These are phyloP conservation scores for Triangularia setosa DNA, from an alignment of 2,329 filamentous ascomycete genomes.

Conservation along the genomic window DNA sequence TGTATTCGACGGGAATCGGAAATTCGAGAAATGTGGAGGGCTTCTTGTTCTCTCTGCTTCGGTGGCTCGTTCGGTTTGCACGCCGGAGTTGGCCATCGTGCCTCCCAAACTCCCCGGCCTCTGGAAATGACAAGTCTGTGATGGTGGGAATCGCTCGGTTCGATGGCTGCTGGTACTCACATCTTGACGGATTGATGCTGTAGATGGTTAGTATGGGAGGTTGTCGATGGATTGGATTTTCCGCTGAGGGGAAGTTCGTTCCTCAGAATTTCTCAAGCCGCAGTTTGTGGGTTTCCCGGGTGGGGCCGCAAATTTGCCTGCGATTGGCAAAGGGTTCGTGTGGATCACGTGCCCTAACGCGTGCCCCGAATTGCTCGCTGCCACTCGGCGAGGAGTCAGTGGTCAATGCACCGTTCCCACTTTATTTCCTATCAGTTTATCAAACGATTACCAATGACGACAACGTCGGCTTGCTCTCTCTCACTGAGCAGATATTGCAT, in stretches of 20 bases:
- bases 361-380: constrained; percentile 2
- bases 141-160: constrained; percentile 7
- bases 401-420: background rate
- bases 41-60: background rate
- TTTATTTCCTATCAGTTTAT: background rate
- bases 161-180: constrained; percentile 31
- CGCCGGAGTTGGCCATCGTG: constrained; percentile 9
- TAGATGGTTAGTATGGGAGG: constrained; percentile 36
- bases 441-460: background rate
- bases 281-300: constrained; percentile 31
- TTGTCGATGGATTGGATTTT: constrained; percentile 31
- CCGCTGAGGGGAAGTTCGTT: constrained; percentile 31
- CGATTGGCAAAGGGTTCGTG: constrained; percentile 28
- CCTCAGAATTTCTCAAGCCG: constrained; percentile 30
- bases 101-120: constrained; percentile 10
- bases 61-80: constrained; percentile 7
- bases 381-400: background rate
- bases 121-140: constrained; percentile 4
- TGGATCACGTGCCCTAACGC: constrained; percentile 21
- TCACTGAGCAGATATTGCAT: background rate
- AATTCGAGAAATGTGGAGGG: constrained; percentile 3
- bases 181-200: constrained; percentile 37
- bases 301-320: constrained; percentile 21
- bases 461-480: background rate
- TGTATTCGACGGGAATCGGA: constrained; percentile 13